Base-by-base conservation (phyloP, 768 basidiomycete genomes). In the Pleurotus giganteus region DNA sequence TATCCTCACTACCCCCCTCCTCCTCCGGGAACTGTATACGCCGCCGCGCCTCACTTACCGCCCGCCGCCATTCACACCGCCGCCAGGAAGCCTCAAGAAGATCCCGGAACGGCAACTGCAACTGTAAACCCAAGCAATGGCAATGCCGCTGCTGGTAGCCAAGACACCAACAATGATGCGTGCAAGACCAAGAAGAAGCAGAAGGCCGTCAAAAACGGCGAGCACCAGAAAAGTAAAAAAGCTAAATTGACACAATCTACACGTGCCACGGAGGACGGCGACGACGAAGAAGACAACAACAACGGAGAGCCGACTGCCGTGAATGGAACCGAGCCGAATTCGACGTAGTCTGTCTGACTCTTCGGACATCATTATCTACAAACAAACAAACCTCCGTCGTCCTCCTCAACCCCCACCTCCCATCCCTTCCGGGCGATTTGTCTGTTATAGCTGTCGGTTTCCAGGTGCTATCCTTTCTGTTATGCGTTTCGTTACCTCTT, bases 111-210 rank as follows among this genome's bases (percentile, higher is more conserved):
- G 5, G 39, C n/a, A 21, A 5, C 44, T 4, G 2, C 44, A 27
- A 17, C 27, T 17, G 21, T 5, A 23, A 47, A 31, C 46, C 11
- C 26, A 23, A 27, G 26, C n/a, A 41, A 41, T 32, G 31, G 31
- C 31, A 21, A 4, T 15, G 32, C 7, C 32, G 43, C 43, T 27
- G 15, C 46, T 1, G 27, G 27, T 21, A 28, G 26, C 27, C 23
- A 47, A 12, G 27, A 29, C 46, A 47, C 7, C 46, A 15, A 29
- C 46, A 27, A 17, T 28, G 19, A 41, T 32, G 31, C 31, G 31
- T 6, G 31, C n/a, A 47, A 47, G 28, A 27, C 46, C n/a, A 47
- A 47, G 28, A 47, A 47, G 46, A 47, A 47, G 28, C 21, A 26
- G 28, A 28, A 26, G 46, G 29, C 24, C 15, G n/a, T 27, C 27